These are phyloP conservation scores for Nepenthes alata DNA, from an alignment of 179 eudicot species.

Conservation along the genomic window DNA sequence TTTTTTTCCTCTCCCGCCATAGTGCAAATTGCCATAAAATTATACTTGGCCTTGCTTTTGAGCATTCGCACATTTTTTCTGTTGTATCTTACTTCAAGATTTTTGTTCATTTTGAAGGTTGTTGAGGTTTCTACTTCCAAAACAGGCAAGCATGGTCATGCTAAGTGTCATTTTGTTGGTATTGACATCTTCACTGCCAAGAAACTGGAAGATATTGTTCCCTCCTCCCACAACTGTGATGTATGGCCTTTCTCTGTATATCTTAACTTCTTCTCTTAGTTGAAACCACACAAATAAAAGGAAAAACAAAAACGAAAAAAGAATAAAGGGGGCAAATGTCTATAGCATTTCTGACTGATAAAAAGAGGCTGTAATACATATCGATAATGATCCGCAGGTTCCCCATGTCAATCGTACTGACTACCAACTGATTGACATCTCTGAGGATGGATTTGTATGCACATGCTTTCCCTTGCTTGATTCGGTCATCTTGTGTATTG, in stretches of 20 bases:
- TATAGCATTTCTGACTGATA: background rate
- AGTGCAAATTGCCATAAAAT: too few species aligned
- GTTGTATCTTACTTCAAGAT: background rate
- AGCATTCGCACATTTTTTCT: background rate
- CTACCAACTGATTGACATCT: conserved; percentile 47
- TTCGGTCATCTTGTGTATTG: too few species aligned
- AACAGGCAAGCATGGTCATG: conserved; percentile 22
- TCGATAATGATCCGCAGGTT: conserved; percentile 22
- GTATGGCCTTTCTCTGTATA: conserved; percentile 12
- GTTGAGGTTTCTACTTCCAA: conserved; percentile 23
- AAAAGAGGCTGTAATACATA: background rate
- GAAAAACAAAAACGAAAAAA: background rate
- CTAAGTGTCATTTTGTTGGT: conserved; percentile 8
- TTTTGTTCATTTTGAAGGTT: conserved; percentile 7
- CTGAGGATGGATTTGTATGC: conserved; percentile 57
- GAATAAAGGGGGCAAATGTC: background rate
- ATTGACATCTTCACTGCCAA: conserved; percentile 22
- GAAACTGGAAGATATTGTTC: conserved; percentile 39
- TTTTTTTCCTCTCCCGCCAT: too few species aligned
- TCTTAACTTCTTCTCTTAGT: background rate
- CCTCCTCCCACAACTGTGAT: conserved; percentile 15
- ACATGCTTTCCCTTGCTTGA: too few species aligned
- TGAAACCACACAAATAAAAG: background rate
- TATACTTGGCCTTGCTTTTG: too few species aligned
- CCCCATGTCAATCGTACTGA: conserved; percentile 55